These are phyloP conservation scores for Chaetoceros muelleri DNA, from an alignment of 108 stramenopile genomes.

Conservation along the genomic window DNA sequence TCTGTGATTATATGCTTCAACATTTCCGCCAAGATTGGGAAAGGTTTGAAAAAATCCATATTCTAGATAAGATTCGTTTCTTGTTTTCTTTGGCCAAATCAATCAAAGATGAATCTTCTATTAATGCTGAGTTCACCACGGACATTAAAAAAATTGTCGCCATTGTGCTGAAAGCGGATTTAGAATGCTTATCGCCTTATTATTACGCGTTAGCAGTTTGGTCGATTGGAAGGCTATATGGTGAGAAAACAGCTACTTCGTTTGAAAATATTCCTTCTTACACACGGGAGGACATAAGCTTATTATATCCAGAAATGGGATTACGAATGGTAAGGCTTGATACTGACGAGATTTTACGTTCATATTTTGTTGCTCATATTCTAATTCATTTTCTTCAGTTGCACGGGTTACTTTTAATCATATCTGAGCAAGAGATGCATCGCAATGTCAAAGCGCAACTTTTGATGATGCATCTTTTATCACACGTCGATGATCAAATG, in stretches of 20 bases:
- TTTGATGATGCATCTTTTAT: background rate
- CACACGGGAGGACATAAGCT: background rate
- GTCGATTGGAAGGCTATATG: background rate
- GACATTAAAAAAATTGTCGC: background rate
- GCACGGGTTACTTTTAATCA: no score
- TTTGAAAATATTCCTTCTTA: background rate
- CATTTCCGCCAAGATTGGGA: background rate
- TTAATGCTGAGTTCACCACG: background rate
- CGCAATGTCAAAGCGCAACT: background rate
- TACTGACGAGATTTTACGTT: no score
- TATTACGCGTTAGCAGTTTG: background rate
- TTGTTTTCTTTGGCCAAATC: background rate
- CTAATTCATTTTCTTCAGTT: no score
- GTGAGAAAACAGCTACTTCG: background rate
- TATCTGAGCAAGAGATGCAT: background rate
- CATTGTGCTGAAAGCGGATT: background rate
- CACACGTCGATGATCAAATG: background rate
- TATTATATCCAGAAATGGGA: background rate
- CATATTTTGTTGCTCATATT: no score
- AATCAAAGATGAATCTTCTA: background rate
- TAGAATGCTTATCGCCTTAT: background rate
- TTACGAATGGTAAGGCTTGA: background rate
- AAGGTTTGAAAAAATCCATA: background rate
- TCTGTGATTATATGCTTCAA: background rate
- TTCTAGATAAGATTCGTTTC: background rate